A percentile compares a stretch with the other conserved stretches of the same genome.
phyloP scores from a whole-genome alignment of 129 eudicot species.

The Chrysanthemum makinoi region DNA sequence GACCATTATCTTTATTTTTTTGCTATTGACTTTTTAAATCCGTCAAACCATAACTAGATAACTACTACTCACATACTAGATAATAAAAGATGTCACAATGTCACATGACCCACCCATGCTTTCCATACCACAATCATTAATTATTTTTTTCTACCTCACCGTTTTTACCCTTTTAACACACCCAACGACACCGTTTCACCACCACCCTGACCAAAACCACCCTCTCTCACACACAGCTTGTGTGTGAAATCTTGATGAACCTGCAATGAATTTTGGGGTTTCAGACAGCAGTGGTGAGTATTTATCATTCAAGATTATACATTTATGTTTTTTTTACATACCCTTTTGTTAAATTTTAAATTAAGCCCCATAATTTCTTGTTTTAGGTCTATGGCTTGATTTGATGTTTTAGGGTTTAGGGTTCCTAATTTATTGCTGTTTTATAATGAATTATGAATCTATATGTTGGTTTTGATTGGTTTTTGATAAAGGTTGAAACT shows the following conservation, averaged over 20 bases:
- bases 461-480: neutral
- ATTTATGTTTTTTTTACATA: slow-evolving; percentile 2
- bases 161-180: slow-evolving; percentile 19
- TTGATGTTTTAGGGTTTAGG: slow-evolving; percentile 29
- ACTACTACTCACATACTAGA: too few species aligned
- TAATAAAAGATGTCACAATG: too few species aligned
- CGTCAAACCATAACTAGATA: too few species aligned
- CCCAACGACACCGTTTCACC: slow-evolving; percentile 32
- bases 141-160: neutral
- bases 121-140: neutral
- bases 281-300: slow-evolving; percentile 64
- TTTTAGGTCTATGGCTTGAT: neutral
- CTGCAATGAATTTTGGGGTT: slow-evolving; percentile 46
- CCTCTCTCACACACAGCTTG: neutral
- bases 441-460: neutral
- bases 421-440: neutral
- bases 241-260: slow-evolving; percentile 36
- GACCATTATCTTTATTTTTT: too few species aligned
- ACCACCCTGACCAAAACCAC: slow-evolving; percentile 4
- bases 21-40: too few species aligned
- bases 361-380: neutral
- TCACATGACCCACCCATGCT: too few species aligned
- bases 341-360: neutral
- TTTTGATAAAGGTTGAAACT: slow-evolving; percentile 1
- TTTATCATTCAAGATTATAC: slow-evolving; percentile 24